A percentile compares a stretch with the other conserved stretches of the same genome.
Conservation (phyloP, 2,329 filamentous ascomycete species). For the Sclerotinia spermophila region DNA sequence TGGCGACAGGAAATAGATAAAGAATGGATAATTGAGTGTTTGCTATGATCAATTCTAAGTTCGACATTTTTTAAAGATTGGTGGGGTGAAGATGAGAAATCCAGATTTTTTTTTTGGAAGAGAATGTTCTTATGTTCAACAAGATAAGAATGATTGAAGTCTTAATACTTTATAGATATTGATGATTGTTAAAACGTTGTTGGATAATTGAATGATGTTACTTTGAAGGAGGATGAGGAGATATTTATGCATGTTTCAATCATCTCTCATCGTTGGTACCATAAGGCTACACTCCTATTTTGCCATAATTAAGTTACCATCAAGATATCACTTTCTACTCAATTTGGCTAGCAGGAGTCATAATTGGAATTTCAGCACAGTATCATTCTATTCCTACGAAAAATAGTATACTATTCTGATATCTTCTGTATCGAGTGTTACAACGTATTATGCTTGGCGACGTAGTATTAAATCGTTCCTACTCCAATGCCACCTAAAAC, state of each 20-base stretch:
- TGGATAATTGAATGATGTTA: neutral
- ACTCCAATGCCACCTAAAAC: neutral
- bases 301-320: neutral
- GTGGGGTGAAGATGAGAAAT: neutral
- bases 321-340: neutral
- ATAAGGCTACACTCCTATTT: neutral
- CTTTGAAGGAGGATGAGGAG: neutral
- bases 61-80: neutral
- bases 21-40: conserved; percentile 2
- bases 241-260: neutral
- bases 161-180: neutral
- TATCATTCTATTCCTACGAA: neutral
- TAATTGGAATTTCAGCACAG: neutral
- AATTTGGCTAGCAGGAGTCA: neutral
- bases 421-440: neutral
- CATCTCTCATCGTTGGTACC: neutral
- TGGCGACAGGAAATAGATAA: neutral
- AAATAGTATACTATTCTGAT: neutral
- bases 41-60: conserved; percentile 1
- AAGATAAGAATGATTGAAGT: neutral
- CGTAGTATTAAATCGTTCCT: neutral
- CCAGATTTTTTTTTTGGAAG: neutral
- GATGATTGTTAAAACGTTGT: neutral
- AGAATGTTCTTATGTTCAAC: neutral
- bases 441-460: neutral